Percentiles rank a stretch among this genome's conserved stretches.
phyloP scores from a whole-genome alignment of 495 filamentous ascomycete genomes.

The Letharia columbiana region DNA sequence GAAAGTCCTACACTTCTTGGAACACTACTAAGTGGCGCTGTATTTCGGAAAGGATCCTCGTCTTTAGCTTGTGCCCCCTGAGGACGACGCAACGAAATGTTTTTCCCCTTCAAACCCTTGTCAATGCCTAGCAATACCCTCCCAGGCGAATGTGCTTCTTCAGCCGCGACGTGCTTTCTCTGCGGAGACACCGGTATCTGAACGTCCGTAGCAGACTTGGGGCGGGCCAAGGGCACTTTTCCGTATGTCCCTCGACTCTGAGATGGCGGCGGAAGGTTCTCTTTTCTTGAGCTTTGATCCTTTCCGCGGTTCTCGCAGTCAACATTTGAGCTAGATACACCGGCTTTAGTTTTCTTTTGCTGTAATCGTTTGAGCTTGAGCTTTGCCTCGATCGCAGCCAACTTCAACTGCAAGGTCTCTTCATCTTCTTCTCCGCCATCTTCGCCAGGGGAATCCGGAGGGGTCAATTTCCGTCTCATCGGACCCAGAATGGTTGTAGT shows the following conservation, averaged over 20 bases:
- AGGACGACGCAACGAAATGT: conserved; percentile 77
- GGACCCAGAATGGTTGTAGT: conserved; percentile 35
- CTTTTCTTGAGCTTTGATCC: conserved; percentile 21
- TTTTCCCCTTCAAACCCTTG: conserved; percentile 70
- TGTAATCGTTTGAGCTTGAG: conserved; percentile 84
- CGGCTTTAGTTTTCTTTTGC: conserved; percentile 40
- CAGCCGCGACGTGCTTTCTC: conserved; percentile 37
- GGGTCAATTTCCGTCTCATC: conserved; percentile 26
- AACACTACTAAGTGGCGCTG: conserved; percentile 16
- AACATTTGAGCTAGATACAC: conserved; percentile 18
- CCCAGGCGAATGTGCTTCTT: conserved; percentile 63
- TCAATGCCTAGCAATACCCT: conserved; percentile 81
- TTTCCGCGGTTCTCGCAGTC: conserved; percentile 17
- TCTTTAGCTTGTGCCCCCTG: conserved; percentile 37
- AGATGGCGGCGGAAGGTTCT: conserved; percentile 15
- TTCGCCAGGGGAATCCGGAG: conserved; percentile 25
- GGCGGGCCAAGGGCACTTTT: not conserved
- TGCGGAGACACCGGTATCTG: conserved; percentile 80
- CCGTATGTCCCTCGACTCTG: not conserved
- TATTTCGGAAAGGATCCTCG: conserved; percentile 32
- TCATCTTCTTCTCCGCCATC: conserved; percentile 78
- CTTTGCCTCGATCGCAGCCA: conserved; percentile 77
- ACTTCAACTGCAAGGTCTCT: conserved; percentile 71
- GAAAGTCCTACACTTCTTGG: not conserved
- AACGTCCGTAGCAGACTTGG: conserved; percentile 35